Evolutionary conservation across 2,329 filamentous ascomycete species (phyloP), one percentile per base, ranked within the genome.

Genomic region (Fusarium chlamydosporum): DNA sequence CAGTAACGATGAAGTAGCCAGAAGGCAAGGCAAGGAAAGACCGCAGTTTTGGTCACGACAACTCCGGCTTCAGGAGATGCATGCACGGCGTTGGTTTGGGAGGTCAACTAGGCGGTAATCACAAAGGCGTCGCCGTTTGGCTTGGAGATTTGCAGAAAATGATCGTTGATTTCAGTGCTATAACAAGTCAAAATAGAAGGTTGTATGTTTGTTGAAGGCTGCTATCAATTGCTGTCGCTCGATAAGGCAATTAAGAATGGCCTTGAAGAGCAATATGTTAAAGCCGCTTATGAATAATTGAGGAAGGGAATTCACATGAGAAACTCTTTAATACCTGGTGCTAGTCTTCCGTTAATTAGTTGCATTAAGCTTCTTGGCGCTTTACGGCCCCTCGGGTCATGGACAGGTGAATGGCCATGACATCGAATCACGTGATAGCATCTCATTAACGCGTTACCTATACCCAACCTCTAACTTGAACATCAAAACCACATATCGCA

Each of bases 1-100:
- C 35, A 52, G 56, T 68, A 65, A 65, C 63, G 58, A 68, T 54
- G 53, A 68, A 64, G 67, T 55, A 70, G 53, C 55, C 43, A 23
- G 23, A 23, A 23, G 23, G 42, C 47, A 46, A 59, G 62, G 63
- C 67, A 68, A 70, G 57, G 29, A 50, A 62, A 61, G 59, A 42
- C 40, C 51, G 34, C 38, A 60, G 37, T 65, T 63, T 62, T 51
- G 67, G 67, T 63, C 67, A 70, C 50, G 50, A 70, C 63, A 68
- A 67, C 62, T 70, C 67, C 67, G 42, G 50, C 67, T 70, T 65
- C 65, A 69, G 68, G 71, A 64, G 65, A 70, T 75, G 73, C 74
- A 77, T 77, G 73, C 68, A 68, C 60, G 76, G 75, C 76, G 76
- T 77, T 77, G 70, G 69, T 64, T 67, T 70, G 69, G 67, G 61